A percentile compares a stretch with the other conserved stretches of the same genome.
Conservation (phyloP, 768 basidiomycete genomes). For the Amanita rimosa region DNA sequence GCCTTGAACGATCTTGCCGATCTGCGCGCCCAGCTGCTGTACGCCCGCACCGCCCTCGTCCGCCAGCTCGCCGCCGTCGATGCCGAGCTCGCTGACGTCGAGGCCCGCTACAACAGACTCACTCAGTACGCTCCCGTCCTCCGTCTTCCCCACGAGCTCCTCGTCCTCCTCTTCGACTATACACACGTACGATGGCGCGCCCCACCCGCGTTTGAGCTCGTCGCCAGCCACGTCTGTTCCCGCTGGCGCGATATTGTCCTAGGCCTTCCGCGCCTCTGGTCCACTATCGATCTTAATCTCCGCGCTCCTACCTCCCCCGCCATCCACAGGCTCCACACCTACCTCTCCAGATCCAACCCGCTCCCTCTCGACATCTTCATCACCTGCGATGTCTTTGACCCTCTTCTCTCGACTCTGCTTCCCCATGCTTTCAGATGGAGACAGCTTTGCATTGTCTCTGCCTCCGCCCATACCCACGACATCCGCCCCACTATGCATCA, state of each 20-base stretch:
- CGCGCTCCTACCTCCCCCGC: slow-evolving; percentile 12
- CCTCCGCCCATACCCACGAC: not conserved
- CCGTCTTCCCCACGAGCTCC: slow-evolving; percentile 28
- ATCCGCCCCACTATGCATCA: not conserved
- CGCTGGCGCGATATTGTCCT: slow-evolving; percentile 31
- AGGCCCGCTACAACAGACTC: slow-evolving; percentile 21
- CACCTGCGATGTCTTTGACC: slow-evolving; percentile 12
- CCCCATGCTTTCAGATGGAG: slow-evolving; percentile 28
- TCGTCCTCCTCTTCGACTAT: slow-evolving; percentile 24
- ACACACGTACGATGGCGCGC: slow-evolving; percentile 5
- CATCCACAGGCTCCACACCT: slow-evolving; percentile 20
- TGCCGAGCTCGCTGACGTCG: slow-evolving; percentile 17
- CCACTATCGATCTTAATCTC: slow-evolving; percentile 21
- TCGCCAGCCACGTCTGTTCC: slow-evolving; percentile 32
- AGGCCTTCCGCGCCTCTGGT: slow-evolving; percentile 34
- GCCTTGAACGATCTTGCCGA: not conserved
- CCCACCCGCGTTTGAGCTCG: slow-evolving; percentile 21
- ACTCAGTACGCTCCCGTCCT: slow-evolving; percentile 24
- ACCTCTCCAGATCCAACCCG: slow-evolving; percentile 25
- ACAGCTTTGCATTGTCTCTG: slow-evolving; percentile 21
- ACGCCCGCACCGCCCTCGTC: slow-evolving; percentile 18
- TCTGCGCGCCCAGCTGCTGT: slow-evolving; percentile 13
- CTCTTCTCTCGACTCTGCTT: slow-evolving; percentile 15
- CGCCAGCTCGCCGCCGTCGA: slow-evolving; percentile 23
- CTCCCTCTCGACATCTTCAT: slow-evolving; percentile 25